phyloP scores from a whole-genome alignment of 306 rosid species.

The Prunus davidiana region DNA sequence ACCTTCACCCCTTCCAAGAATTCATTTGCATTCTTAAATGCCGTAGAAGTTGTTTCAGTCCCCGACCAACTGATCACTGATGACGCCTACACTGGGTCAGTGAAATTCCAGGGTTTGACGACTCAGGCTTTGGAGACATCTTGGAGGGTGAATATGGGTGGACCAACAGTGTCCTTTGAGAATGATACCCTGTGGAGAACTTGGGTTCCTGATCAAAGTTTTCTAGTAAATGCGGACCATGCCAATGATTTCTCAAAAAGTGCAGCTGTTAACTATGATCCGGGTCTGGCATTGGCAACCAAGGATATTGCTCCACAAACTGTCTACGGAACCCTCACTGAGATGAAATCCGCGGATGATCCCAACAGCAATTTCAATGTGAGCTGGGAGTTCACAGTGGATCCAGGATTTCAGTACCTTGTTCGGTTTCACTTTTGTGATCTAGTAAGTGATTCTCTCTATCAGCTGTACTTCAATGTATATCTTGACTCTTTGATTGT shows the following conservation, averaged over 20 bases:
- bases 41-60: conserved; percentile 73
- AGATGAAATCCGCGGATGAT: conserved; percentile 42
- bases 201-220: conserved; percentile 66
- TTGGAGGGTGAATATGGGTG: conserved; percentile 91
- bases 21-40: conserved; percentile 71
- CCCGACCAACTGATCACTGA: conserved; percentile 58
- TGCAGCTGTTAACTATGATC: conserved; percentile 45
- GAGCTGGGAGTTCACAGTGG: conserved; percentile 74
- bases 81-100: conserved; percentile 25
- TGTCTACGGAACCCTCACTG: conserved; percentile 74
- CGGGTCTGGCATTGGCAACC: conserved; percentile 51
- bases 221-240: conserved; percentile 33
- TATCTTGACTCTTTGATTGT: conserved; percentile 54
- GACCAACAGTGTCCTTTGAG: conserved; percentile 50
- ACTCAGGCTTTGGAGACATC: conserved; percentile 64
- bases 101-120: conserved; percentile 46
- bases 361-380: conserved; percentile 65
- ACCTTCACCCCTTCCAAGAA: conserved; percentile 44
- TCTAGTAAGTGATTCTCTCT: conserved; percentile 48
- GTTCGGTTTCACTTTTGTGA: conserved; percentile 88
- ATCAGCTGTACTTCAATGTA: conserved; percentile 70
- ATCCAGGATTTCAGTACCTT: conserved; percentile 72
- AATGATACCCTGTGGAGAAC: conserved; percentile 66
- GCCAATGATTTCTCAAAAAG: conserved; percentile 42
- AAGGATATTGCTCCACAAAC: conserved; percentile 53